Conservation (phyloP, 2,329 filamentous ascomycete species). For the Microsporum audouinii region DNA sequence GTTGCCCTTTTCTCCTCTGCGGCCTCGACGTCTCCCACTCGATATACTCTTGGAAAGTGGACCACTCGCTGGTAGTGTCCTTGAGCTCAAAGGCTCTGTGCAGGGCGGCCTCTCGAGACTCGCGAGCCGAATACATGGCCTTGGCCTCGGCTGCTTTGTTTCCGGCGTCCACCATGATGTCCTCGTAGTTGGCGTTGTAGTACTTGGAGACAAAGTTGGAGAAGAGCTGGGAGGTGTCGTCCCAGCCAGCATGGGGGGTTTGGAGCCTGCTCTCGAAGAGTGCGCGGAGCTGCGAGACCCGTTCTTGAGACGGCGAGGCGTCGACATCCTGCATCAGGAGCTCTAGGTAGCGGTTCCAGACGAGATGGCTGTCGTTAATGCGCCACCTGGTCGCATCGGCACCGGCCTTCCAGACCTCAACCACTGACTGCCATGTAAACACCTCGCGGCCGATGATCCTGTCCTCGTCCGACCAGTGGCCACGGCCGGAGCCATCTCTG, state of each 20-base stretch:
- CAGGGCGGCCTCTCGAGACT: slow-evolving; percentile 44
- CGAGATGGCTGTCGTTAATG: slow-evolving; percentile 48
- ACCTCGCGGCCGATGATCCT: slow-evolving; percentile 46
- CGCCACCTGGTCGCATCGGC: slow-evolving; percentile 48
- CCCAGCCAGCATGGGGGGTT: slow-evolving; percentile 49
- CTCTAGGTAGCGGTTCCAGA: slow-evolving; percentile 52
- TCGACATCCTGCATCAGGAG: slow-evolving; percentile 44
- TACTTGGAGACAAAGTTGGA: slow-evolving; percentile 50
- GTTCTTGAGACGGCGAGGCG: slow-evolving; percentile 37
- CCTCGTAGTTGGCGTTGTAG: slow-evolving; percentile 44
- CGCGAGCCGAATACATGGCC: slow-evolving; percentile 42
- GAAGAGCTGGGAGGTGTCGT: slow-evolving; percentile 47
- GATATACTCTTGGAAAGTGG: slow-evolving; percentile 55
- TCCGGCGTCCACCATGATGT: slow-evolving; percentile 46
- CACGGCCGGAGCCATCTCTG: slow-evolving; percentile 25
- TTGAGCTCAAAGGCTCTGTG: slow-evolving; percentile 41
- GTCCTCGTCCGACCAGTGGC: slow-evolving; percentile 45
- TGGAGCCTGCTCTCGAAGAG: slow-evolving; percentile 46
- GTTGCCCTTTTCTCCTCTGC: slow-evolving; percentile 36
- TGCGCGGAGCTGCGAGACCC: slow-evolving; percentile 38
- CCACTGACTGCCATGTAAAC: slow-evolving; percentile 45
- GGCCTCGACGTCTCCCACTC: slow-evolving; percentile 60
- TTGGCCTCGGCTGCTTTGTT: slow-evolving; percentile 43
- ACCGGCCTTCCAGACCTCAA: slow-evolving; percentile 46
- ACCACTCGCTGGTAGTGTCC: slow-evolving; percentile 44